Percentiles rank a stretch among this genome's conserved stretches.
phyloP scores from a whole-genome alignment of 371 early-diverging fungal genomes.

The Mucor saturninus region DNA sequence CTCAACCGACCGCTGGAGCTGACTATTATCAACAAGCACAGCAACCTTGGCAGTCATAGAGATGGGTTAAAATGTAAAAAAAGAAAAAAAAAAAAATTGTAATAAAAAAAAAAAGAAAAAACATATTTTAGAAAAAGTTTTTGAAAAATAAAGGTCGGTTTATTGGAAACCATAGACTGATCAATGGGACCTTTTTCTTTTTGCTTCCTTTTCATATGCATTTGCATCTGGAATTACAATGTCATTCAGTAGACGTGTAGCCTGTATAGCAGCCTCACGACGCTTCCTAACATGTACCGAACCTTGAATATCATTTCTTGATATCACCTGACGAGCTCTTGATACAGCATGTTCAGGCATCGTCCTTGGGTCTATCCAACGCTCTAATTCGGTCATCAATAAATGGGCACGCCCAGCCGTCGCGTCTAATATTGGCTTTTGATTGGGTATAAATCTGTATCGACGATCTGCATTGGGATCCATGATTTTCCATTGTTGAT shows the following conservation, averaged over 20 bases:
- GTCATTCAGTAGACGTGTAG: conserved; percentile 43
- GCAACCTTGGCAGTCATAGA: conserved; percentile 5
- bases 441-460: conserved; percentile 58
- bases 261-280: conserved; percentile 57
- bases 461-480: conserved; percentile 53
- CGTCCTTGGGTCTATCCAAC: not conserved
- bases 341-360: not conserved
- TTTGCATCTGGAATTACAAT: conserved; percentile 59
- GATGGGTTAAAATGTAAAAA: not conserved
- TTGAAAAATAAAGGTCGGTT: too few species aligned
- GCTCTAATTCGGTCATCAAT: conserved; percentile 17
- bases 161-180: too few species aligned
- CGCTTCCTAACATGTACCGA: conserved; percentile 27
- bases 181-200: not conserved
- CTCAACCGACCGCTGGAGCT: not conserved
- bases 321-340: too few species aligned
- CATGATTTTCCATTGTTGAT: conserved; percentile 58
- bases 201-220: conserved; percentile 50
- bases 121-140: too few species aligned
- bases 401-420: conserved; percentile 39
- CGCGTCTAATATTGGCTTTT: conserved; percentile 20
- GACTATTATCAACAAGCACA: conserved; percentile 12
- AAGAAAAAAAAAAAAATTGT: not conserved
- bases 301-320: not conserved
- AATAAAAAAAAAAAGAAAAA: not conserved